Evolutionary conservation across 1,284 basidiomycete species (phyloP).

Genomic region (Ceratobasidium theobromae): DNA sequence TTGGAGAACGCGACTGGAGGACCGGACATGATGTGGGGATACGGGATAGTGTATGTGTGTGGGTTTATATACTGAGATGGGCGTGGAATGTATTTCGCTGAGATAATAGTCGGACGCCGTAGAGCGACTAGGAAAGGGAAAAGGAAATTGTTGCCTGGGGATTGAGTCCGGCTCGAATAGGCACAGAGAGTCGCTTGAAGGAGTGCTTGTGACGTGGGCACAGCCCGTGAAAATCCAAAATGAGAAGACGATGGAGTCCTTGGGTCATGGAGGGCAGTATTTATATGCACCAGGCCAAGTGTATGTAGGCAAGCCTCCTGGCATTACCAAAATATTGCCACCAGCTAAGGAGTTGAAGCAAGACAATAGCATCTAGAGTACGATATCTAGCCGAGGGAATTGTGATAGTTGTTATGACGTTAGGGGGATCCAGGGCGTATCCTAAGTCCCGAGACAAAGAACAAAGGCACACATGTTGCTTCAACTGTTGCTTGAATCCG

Average conservation of each 20-base stretch:
- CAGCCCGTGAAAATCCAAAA: background rate
- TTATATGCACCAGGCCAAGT: background rate
- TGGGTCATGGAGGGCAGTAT: background rate
- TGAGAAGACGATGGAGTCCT: background rate
- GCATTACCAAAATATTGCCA: background rate
- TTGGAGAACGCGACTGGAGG: constrained; percentile 3
- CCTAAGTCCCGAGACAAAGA: background rate
- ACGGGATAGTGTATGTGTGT: background rate
- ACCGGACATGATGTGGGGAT: constrained; percentile 5
- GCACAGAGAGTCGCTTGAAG: background rate
- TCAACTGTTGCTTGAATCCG: no score
- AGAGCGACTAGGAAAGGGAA: background rate
- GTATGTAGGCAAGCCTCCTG: background rate
- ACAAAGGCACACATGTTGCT: background rate
- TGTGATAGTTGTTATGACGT: background rate
- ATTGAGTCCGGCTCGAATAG: background rate
- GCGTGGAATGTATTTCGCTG: background rate
- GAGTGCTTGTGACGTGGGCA: background rate
- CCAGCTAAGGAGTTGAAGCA: background rate
- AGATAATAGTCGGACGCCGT: background rate
- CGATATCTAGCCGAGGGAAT: background rate
- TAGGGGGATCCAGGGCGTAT: background rate
- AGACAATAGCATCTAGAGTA: background rate
- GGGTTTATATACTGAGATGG: background rate
- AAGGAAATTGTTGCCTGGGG: background rate